These are phyloP conservation scores for Amanita rimosa DNA, from an alignment of 768 basidiomycete species.

Conservation along the genomic window DNA sequence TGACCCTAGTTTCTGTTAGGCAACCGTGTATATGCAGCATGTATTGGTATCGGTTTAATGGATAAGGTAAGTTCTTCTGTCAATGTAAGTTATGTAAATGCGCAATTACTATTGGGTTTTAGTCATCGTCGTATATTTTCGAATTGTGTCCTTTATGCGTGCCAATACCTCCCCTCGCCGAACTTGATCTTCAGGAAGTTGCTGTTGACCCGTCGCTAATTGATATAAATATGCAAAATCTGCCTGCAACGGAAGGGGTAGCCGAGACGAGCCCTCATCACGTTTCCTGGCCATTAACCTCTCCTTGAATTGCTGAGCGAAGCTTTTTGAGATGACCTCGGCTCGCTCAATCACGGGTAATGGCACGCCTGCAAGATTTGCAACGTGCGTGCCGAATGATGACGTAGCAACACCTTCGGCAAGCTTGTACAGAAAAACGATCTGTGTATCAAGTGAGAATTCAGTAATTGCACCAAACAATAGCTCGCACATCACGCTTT, in stretches of 20 bases:
- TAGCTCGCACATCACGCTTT: conserved; percentile 59
- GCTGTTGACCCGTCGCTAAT: conserved; percentile 40
- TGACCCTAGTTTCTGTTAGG: not conserved
- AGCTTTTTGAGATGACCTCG: conserved; percentile 75
- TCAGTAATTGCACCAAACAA: conserved; percentile 2
- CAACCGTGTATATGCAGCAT: not conserved
- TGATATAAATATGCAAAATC: conserved; percentile 78
- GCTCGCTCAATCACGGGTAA: conserved; percentile 78
- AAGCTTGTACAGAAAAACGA: conserved; percentile 93
- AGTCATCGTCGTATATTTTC: conserved; percentile 9
- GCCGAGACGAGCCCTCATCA: conserved; percentile 35
- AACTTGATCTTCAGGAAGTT: conserved; percentile 42
- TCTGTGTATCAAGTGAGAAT: conserved; percentile 27
- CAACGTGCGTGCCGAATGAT: conserved; percentile 92
- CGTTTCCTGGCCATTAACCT: conserved; percentile 57
- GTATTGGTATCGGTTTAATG: not conserved
- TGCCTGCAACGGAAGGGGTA: conserved; percentile 78
- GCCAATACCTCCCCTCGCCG: conserved; percentile 41
- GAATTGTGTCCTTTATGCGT: conserved; percentile 33
- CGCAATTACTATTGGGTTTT: conserved; percentile 7
- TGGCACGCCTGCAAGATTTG: conserved; percentile 89
- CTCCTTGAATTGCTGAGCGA: conserved; percentile 81
- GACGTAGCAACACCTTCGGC: conserved; percentile 78
- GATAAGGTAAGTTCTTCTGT: not conserved
- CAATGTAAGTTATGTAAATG: too few species aligned